A percentile compares a stretch with the other conserved stretches of the same genome.
phyloP scores from a whole-genome alignment of 1,139 yeast species.

The Groenewaldozyma sp. region DNA sequence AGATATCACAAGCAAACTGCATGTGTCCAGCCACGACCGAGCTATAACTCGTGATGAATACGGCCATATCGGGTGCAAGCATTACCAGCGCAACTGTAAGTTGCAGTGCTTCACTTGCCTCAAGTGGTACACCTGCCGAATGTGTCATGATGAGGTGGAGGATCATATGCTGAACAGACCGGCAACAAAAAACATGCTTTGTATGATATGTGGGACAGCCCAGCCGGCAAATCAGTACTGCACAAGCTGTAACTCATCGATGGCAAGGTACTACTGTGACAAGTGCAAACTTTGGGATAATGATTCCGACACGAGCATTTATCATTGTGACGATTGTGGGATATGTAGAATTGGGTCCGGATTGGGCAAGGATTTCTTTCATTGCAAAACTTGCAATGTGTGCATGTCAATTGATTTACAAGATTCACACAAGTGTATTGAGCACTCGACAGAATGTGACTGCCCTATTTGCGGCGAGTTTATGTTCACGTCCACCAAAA shows the following conservation, averaged over 20 bases:
- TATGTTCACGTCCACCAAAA: conserved; percentile 74
- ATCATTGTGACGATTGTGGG: conserved; percentile 90
- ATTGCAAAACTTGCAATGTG: conserved; percentile 83
- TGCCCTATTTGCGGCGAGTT: conserved; percentile 93
- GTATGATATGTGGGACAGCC: conserved; percentile 70
- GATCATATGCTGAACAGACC: conserved; percentile 57
- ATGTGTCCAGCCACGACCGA: no score
- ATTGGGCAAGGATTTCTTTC: conserved; percentile 79
- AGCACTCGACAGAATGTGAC: conserved; percentile 79
- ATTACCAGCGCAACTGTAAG: conserved; percentile 78
- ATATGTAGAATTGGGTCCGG: conserved; percentile 88
- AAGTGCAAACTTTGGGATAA: conserved; percentile 78
- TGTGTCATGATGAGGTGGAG: conserved; percentile 65
- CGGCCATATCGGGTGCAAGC: conserved; percentile 59
- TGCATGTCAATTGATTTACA: conserved; percentile 76
- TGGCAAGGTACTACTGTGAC: conserved; percentile 71
- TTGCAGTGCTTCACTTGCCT: conserved; percentile 69
- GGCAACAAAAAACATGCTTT: conserved; percentile 58
- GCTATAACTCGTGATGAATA: conserved; percentile 40
- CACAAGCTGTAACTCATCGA: conserved; percentile 49
- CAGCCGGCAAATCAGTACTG: conserved; percentile 70
- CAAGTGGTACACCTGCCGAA: conserved; percentile 72
- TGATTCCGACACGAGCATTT: conserved; percentile 59
- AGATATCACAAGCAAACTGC: no score
- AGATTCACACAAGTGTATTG: conserved; percentile 73